A percentile compares a stretch with the other conserved stretches of the same genome.
phyloP scores from a whole-genome alignment of 2,329 filamentous ascomycete genomes.

The Arthrobotrys megalospora region DNA sequence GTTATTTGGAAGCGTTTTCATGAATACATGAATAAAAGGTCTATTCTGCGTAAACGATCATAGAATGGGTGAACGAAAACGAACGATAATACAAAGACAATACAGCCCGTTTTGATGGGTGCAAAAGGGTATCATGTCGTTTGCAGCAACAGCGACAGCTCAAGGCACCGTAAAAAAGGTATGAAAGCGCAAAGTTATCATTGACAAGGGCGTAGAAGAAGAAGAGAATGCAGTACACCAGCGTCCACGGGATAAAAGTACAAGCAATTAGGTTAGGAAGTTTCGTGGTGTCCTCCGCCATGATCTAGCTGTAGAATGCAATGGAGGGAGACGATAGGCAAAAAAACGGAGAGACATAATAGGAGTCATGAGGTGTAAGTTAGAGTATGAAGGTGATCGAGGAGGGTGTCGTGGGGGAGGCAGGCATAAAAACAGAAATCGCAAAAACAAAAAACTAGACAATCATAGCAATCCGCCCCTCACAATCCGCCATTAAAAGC shows the following conservation, averaged over 20 bases:
- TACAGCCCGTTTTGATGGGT: slow-evolving; percentile 43
- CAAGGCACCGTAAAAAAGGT: neutral
- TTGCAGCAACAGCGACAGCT: slow-evolving; percentile 3
- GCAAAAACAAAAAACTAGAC: slow-evolving; percentile 61
- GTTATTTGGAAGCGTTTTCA: neutral
- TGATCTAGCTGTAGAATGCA: slow-evolving; percentile 18
- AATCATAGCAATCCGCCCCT: slow-evolving; percentile 25
- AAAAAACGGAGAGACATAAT: slow-evolving; percentile 22
- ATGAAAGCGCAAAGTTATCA: neutral
- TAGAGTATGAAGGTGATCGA: neutral
- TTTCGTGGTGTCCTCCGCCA: slow-evolving; percentile 8
- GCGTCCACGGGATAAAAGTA: slow-evolving; percentile 19
- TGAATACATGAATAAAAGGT: neutral
- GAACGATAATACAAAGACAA: slow-evolving; percentile 31
- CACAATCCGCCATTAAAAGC: slow-evolving; percentile 28
- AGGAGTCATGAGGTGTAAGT: slow-evolving; percentile 2
- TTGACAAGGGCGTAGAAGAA: neutral
- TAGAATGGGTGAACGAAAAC: neutral
- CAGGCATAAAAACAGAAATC: slow-evolving; percentile 56
- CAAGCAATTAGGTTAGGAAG: slow-evolving; percentile 2
- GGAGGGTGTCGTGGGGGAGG: slow-evolving; percentile 33
- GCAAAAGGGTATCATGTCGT: slow-evolving; percentile 49
- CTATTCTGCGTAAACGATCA: neutral
- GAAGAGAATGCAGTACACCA: neutral
- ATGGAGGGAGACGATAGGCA: neutral